A percentile compares a stretch with the other conserved stretches of the same genome.
phyloP scores from a whole-genome alignment of 768 basidiomycete species.

The Boletus reticulatus region DNA sequence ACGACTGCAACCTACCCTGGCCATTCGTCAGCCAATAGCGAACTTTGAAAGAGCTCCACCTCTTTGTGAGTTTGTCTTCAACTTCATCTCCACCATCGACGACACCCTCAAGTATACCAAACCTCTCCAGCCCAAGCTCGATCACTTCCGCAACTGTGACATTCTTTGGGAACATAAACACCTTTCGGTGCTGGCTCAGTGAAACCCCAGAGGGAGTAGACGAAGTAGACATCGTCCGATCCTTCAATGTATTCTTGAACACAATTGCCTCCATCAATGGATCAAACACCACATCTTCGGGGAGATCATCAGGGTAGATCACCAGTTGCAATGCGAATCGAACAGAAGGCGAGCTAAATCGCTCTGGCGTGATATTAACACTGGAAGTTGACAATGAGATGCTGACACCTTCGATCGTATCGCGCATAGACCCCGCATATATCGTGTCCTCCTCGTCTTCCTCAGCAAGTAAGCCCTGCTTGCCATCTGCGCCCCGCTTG shows the following conservation, averaged over 20 bases:
- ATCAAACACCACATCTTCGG: conserved; percentile 94
- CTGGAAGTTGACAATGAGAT: conserved; percentile 22
- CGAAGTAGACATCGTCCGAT: conserved; percentile 43
- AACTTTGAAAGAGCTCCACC: conserved; percentile 74
- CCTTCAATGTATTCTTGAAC: conserved; percentile 69
- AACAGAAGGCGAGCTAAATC: conserved; percentile 80
- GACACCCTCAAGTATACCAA: conserved; percentile 95
- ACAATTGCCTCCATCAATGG: conserved; percentile 91
- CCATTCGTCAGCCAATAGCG: conserved; percentile 76
- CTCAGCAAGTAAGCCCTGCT: conserved; percentile 45
- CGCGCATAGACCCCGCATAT: conserved; percentile 35
- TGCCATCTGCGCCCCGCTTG: conserved; percentile 45
- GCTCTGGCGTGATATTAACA: conserved; percentile 57
- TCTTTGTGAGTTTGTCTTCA: conserved; percentile 85
- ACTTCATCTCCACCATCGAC: conserved; percentile 98
- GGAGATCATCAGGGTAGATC: conserved; percentile 88
- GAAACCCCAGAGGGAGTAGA: conserved; percentile 53
- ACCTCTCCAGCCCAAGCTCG: conserved; percentile 86
- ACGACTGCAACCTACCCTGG: conserved; percentile 50
- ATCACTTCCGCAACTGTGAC: conserved; percentile 96
- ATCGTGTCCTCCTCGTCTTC: conserved; percentile 42
- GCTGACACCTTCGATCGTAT: conserved; percentile 28
- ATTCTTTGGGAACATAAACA: conserved; percentile 92
- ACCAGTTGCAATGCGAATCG: conserved; percentile 85
- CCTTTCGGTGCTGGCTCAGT: conserved; percentile 65